Evolutionary conservation across 257 asterid species (phyloP).

Genomic region (Knoxia roxburghii): DNA sequence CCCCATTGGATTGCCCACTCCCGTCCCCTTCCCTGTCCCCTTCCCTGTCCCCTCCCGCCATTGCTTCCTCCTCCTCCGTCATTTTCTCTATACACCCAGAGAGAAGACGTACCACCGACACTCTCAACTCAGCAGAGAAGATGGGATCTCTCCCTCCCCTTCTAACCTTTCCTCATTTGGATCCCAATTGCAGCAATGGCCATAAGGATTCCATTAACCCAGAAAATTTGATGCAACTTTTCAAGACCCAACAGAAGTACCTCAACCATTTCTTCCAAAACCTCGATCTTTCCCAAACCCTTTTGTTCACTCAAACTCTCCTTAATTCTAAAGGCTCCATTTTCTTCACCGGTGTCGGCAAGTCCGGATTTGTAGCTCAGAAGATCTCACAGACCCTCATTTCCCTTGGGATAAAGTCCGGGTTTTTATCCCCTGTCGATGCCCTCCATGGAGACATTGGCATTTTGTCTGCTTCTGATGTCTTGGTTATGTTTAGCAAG

Average conservation of each 20-base stretch:
- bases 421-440: slow-evolving; percentile 77
- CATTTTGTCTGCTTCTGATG: slow-evolving; percentile 52
- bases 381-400: slow-evolving; percentile 83
- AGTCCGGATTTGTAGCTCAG: slow-evolving; percentile 89
- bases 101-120: no score
- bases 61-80: no score
- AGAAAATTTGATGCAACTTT: slow-evolving; percentile 55
- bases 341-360: slow-evolving; percentile 92
- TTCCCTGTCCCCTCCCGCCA: no score
- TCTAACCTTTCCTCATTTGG: background rate
- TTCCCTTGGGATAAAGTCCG: slow-evolving; percentile 74
- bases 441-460: slow-evolving; percentile 98
- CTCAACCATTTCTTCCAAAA: slow-evolving; percentile 89
- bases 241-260: slow-evolving; percentile 81
- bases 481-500: slow-evolving; percentile 84
- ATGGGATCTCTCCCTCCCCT: slow-evolving; percentile 33
- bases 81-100: no score
- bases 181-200: background rate
- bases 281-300: slow-evolving; percentile 78
- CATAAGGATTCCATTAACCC: slow-evolving; percentile 32
- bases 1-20: no score
- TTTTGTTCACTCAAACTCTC: slow-evolving; percentile 70
- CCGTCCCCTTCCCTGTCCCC: no score
- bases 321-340: slow-evolving; percentile 62
- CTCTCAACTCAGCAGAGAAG: background rate